A percentile compares a stretch with the other conserved stretches of the same genome.
Conservation (phyloP, 495 filamentous ascomycete genomes). For the Tuber magnatum region DNA sequence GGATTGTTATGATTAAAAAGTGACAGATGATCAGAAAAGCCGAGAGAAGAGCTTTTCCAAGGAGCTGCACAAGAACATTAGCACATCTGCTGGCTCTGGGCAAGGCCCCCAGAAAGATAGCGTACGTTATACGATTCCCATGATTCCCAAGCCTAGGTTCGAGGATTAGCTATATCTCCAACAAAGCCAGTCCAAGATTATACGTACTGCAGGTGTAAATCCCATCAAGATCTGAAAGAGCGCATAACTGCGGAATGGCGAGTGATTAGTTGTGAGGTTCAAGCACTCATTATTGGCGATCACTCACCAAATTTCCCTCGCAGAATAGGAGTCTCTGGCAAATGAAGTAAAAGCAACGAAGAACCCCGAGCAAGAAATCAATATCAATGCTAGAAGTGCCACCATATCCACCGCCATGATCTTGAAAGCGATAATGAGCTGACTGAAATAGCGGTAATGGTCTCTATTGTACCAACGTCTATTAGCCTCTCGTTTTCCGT, state of each 20-base stretch:
- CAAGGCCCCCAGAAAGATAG: neutral
- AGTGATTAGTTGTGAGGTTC: conserved; percentile 24
- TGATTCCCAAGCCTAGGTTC: conserved; percentile 43
- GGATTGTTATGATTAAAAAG: conserved; percentile 85
- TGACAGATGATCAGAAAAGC: conserved; percentile 88
- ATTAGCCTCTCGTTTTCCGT: too few species aligned
- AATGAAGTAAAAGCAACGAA: too few species aligned
- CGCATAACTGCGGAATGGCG: conserved; percentile 35
- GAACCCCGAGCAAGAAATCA: too few species aligned
- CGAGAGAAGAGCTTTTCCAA: conserved; percentile 67
- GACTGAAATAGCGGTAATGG: too few species aligned
- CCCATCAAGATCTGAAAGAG: conserved; percentile 88
- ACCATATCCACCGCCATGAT: too few species aligned
- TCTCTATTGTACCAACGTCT: too few species aligned
- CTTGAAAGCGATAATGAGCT: too few species aligned
- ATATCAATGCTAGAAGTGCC: too few species aligned
- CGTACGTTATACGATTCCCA: conserved; percentile 69
- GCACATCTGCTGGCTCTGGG: neutral
- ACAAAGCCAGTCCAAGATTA: neutral
- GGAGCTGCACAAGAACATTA: conserved; percentile 20
- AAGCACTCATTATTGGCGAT: neutral
- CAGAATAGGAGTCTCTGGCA: too few species aligned
- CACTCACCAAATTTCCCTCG: too few species aligned
- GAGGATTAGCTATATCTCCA: neutral
- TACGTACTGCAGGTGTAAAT: conserved; percentile 61